Base-by-base conservation (phyloP, 2,329 filamentous ascomycete genomes). In the Diaporthe sp. region DNA sequence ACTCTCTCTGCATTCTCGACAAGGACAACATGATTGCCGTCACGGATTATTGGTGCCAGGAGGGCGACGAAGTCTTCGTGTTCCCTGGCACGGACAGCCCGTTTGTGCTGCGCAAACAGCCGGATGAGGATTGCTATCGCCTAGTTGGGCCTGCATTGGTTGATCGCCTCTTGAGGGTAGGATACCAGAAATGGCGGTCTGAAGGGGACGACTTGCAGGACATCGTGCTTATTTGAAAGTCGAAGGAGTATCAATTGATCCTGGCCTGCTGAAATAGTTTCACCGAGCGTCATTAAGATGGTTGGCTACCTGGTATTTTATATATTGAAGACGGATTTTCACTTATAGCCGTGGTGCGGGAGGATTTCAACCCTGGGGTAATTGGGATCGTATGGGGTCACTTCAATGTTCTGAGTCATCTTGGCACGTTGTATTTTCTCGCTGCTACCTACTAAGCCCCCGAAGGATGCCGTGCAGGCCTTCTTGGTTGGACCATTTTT, bases 341-440 rank as follows among this genome's bases (percentile, higher is more conserved):
- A 53, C 20, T 51, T 51, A 28, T 68, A 53, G 31, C 63, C 63
- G 63, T 53, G 8, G 7, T 39, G 31, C 28, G 47, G 63, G 47
- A 53, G 47, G 65, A 68, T 53, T 25, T 53, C 13, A 53, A 53
- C 5, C 65, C 47, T 20, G 31, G 65, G 34, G 13, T 37, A 42
- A 13, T 39, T 53, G 20, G 65, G 65, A 39, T 22, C 20, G 8
- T 39, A 42, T 25, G 47, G 65, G 47, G 47, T 42, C 34, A 53
- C 65, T 37, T 68, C 65, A 68, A 28, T 68, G 47, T 53, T 68
- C 65, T 68, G 47, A 68, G 47, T 55, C 47, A 68, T 25, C 31
- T 13, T 28, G 12, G 12, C 39, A 28, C 47, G 34, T 55, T 68
- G 65, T 68, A 68, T 68, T 42, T 68, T 53, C 47, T 39, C 65